Conservation (phyloP, 2,329 filamentous ascomycete genomes). For the Diaporthe sp. region DNA sequence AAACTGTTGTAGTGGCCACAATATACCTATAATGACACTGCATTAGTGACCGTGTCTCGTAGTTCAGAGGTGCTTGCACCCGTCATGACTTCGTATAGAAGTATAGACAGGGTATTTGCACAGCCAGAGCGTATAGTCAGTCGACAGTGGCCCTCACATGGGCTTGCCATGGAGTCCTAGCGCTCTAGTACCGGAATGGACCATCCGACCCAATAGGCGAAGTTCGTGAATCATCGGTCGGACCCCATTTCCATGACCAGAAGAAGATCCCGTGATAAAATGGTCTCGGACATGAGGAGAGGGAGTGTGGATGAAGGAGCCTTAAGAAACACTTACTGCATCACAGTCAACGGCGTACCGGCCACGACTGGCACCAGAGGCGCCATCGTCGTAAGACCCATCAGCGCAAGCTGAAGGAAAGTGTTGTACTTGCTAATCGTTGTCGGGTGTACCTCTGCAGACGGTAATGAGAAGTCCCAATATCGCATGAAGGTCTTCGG, state of each 20-base stretch:
- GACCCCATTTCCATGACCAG: neutral
- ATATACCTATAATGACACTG: constrained; percentile 70
- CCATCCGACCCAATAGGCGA: neutral
- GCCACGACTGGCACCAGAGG: constrained; percentile 77
- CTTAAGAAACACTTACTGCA: constrained; percentile 69
- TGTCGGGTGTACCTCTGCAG: constrained; percentile 85
- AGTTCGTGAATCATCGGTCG: neutral
- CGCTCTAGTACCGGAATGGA: neutral
- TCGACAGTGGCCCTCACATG: neutral
- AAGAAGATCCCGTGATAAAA: neutral
- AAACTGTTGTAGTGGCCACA: constrained; percentile 89
- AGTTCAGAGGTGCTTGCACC: neutral
- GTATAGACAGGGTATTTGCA: neutral
- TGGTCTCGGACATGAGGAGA: neutral
- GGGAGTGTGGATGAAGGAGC: neutral
- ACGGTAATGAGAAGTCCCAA: constrained; percentile 96
- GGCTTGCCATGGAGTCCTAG: neutral
- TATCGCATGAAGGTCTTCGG: constrained; percentile 94
- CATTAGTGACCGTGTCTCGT: neutral
- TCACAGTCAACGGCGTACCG: constrained; percentile 65
- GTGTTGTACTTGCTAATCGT: constrained; percentile 94
- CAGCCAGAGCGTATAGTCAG: neutral
- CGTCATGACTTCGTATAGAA: neutral
- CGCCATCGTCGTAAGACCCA: constrained; percentile 85
- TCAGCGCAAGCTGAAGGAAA: constrained; percentile 86